Percentiles rank a stretch among this genome's conserved stretches.
phyloP scores from a whole-genome alignment of 169 alveolate species.

The Plasmodium sp. region DNA sequence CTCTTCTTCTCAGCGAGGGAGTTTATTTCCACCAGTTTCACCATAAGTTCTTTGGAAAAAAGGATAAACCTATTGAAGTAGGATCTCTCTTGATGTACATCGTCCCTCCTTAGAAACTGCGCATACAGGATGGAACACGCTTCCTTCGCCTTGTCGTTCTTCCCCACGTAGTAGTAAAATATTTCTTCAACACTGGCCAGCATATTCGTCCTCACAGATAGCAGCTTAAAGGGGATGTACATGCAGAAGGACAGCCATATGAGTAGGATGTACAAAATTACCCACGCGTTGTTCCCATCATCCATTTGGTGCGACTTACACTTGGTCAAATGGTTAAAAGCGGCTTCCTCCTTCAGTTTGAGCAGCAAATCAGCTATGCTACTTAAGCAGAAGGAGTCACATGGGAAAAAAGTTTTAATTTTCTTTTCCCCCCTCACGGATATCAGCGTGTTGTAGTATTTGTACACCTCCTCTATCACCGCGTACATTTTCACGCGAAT shows the following conservation, averaged over 20 bases:
- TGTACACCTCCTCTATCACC: conserved; percentile 42
- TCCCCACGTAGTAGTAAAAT: conserved; percentile 49
- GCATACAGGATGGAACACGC: conserved; percentile 60
- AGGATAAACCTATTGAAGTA: conserved; percentile 21
- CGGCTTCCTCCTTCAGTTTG: background rate
- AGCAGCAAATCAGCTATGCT: conserved; percentile 19
- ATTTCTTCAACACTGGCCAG: conserved; percentile 33
- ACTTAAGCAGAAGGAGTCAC: conserved; percentile 30
- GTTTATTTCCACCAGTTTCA: conserved; percentile 14
- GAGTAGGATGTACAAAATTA: conserved; percentile 20
- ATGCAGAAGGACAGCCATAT: conserved; percentile 61
- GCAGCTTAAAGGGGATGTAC: conserved; percentile 36
- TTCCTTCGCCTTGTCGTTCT: conserved; percentile 61
- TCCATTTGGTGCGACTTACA: conserved; percentile 11
- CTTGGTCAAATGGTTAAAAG: conserved; percentile 5
- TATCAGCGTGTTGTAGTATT: conserved; percentile 57
- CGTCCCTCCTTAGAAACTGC: conserved; percentile 46
- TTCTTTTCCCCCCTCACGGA: conserved; percentile 66
- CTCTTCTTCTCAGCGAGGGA: background rate
- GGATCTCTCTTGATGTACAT: background rate
- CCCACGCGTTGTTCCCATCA: conserved; percentile 46
- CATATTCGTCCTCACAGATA: background rate
- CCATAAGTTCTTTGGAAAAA: conserved; percentile 59
- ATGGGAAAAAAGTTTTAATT: conserved; percentile 50
- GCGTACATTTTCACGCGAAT: conserved; percentile 1